These are phyloP conservation scores for Leishmania arabica DNA, from an alignment of 208 protist genomes.

Conservation along the genomic window DNA sequence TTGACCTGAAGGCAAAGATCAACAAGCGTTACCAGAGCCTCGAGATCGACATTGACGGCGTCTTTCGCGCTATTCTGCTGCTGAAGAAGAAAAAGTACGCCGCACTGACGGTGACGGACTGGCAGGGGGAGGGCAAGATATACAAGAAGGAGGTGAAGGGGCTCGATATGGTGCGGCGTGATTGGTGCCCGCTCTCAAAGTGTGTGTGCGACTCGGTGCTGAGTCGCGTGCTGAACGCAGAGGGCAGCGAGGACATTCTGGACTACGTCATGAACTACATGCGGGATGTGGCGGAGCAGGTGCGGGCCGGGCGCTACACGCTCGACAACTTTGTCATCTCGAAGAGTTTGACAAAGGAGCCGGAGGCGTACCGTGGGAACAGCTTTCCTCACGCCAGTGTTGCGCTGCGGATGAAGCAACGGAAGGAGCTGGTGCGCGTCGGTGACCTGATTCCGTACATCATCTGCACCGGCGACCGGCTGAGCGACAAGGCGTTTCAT, in stretches of 20 bases:
- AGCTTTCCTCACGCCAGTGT: conserved; percentile 95
- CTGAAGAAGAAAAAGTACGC: conserved; percentile 96
- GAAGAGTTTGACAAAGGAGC: conserved; percentile 97
- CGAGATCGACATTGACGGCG: conserved; percentile 99
- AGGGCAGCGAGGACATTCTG: conserved; percentile 84
- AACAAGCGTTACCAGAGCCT: conserved; percentile 98
- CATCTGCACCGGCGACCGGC: conserved; percentile 88
- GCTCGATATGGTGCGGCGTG: conserved; percentile 99
- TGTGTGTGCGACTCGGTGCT: conserved; percentile 93
- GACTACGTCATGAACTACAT: conserved; percentile 95
- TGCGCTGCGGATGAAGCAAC: conserved; percentile 92
- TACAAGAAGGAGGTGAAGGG: conserved; percentile 97
- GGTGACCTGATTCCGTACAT: conserved; percentile 98
- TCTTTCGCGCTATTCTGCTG: conserved; percentile 99
- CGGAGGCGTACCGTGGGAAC: conserved; percentile 95
- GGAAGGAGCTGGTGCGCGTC: conserved; percentile 91
- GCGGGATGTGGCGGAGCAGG: conserved; percentile 67
- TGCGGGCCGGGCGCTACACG: conserved; percentile 68
- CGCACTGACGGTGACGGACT: conserved; percentile 80
- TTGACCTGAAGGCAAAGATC: conserved; percentile 94
- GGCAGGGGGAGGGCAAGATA: conserved; percentile 60
- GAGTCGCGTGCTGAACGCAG: conserved; percentile 92
- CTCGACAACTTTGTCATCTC: conserved; percentile 97
- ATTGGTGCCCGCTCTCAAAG: conserved; percentile 99
- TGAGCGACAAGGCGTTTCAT: conserved; percentile 81